phyloP scores from a whole-genome alignment of 2,329 filamentous ascomycete genomes.

The Neurospora crassa region DNA sequence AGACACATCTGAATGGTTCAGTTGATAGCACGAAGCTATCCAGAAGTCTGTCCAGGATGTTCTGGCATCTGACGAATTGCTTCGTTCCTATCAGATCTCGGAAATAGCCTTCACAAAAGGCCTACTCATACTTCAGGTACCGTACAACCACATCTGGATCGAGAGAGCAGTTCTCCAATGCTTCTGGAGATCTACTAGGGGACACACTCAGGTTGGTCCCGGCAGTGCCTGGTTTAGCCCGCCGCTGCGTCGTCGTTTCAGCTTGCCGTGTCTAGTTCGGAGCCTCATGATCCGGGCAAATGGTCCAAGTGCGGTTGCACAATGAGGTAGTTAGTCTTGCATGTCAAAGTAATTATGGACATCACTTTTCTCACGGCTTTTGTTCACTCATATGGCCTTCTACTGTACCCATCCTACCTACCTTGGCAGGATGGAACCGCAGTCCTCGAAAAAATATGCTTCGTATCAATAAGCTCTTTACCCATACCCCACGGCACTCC shows the following conservation, averaged over 20 bases:
- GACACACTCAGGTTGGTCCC: too few relatives aligned
- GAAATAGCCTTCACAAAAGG: not conserved
- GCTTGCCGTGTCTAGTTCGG: not conserved
- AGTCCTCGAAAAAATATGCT: too few relatives aligned
- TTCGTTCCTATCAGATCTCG: not conserved
- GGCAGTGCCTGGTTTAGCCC: not conserved
- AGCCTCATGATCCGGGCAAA: not conserved
- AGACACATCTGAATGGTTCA: not conserved
- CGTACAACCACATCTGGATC: not conserved
- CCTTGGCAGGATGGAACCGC: too few relatives aligned
- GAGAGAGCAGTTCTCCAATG: not conserved
- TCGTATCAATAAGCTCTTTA: too few relatives aligned
- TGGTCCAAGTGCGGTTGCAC: not conserved
- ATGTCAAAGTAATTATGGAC: too few relatives aligned
- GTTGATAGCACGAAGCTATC: not conserved
- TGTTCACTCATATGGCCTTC: not conserved
- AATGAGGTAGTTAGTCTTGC: not conserved
- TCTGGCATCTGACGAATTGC: not conserved
- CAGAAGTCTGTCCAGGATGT: not conserved
- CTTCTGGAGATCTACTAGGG: too few relatives aligned
- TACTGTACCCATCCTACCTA: not conserved
- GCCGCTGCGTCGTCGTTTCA: not conserved
- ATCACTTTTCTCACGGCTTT: too few relatives aligned
- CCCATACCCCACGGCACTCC: too few relatives aligned
- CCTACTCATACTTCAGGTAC: not conserved